Evolutionary conservation across 345 rosid genomes (phyloP), one percentile per base, ranked within the genome.

Genomic region (Passiflora organensis): DNA sequence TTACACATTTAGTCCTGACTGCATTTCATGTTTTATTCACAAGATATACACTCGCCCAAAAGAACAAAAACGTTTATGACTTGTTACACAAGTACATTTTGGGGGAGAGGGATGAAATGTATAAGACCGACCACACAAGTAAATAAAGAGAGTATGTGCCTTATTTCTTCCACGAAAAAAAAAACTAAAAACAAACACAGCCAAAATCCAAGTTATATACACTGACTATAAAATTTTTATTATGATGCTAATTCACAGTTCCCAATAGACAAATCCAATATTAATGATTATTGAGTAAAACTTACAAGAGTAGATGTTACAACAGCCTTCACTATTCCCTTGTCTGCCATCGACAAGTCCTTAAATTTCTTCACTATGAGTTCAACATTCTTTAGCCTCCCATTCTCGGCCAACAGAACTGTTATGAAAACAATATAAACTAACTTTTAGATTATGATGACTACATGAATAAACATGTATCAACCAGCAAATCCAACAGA

Each of bases 221-320:
- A 0, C 20, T 11, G 18, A 19, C 15, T 13, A 45, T 45, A 18
- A 13, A 45, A 45, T 0, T 9, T 45, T 3, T 6, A 46, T 18
- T 17, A 6, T 46, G 24, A 1, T 5, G 19, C 21, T 46, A 6
- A 19, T 53, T 53, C 25, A 6, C 50, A 25, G 13, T 14, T 24
- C 45, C 43, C 34, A 3, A 28, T 28, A 28, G n/a, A 28, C 34
- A 28, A 28, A 28, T 28, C 34, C 8, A 28, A n/a, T n/a, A n/a
- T n/a, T n/a, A n/a, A n/a, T n/a, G n/a, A n/a, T 8, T 24, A n/a
- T 9, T 23, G 16, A 6, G 34, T 10, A 45, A 16, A 68, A 73
- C 97, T 81, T 79, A 89, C 99, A 51, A 84, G 76, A 66, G 89
- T 88, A 37, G 84, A 74, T 58, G 95, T 93, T 32, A 89, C 91